Conservation (phyloP, 2,329 filamentous ascomycete species). For the Alternaria triticina region DNA sequence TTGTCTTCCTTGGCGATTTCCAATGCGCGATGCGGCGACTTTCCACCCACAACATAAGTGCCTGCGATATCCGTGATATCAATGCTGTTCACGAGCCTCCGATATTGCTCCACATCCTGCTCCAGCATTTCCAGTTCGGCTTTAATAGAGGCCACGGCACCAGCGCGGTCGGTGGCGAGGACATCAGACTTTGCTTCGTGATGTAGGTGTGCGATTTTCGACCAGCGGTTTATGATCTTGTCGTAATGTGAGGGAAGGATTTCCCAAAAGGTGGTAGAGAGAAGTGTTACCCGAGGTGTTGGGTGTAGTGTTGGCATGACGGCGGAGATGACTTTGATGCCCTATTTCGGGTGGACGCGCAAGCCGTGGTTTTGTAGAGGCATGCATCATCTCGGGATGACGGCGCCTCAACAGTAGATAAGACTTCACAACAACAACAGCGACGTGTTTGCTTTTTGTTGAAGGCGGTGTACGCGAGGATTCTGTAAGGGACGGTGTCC, state of each 20-base stretch:
- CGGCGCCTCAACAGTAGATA: neutral
- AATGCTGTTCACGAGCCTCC: constrained; percentile 3
- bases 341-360: neutral
- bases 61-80: constrained; percentile 18
- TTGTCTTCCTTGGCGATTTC: constrained; percentile 21
- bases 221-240: constrained; percentile 8
- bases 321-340: neutral
- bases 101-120: constrained; percentile 14
- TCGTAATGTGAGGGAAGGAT: constrained; percentile 16
- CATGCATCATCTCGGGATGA: neutral
- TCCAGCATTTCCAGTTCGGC: constrained; percentile 21
- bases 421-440: neutral
- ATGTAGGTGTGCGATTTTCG: constrained; percentile 3
- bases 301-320: neutral
- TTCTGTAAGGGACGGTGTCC: neutral
- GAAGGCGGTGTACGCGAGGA: neutral
- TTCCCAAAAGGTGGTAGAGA: constrained; percentile 14
- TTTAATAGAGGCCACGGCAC: constrained; percentile 14
- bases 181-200: constrained; percentile 6
- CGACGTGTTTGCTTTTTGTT: neutral
- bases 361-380: neutral
- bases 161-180: constrained; percentile 10
- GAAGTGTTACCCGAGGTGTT: neutral
- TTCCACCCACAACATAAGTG: constrained; percentile 19
- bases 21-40: constrained; percentile 9